These are phyloP conservation scores for Xylariomycetidae sp. DNA, from an alignment of 2,329 filamentous ascomycete species.

Conservation along the genomic window DNA sequence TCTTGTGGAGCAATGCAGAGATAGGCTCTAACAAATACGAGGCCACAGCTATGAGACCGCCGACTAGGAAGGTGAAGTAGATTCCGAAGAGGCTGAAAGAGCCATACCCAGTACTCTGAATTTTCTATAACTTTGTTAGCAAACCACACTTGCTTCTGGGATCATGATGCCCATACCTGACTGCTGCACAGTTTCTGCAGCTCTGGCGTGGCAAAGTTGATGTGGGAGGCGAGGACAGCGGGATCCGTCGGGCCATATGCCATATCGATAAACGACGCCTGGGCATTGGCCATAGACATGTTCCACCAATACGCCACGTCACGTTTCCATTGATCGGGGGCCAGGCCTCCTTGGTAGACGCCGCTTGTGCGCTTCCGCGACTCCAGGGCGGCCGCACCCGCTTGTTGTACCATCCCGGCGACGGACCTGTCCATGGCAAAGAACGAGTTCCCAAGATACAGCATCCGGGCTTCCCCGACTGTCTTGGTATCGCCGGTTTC, in stretches of 20 bases:
- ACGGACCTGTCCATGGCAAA: too few species aligned
- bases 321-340: constrained; percentile 37
- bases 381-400: too few species aligned
- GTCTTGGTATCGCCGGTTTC: too few species aligned
- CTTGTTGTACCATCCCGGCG: too few species aligned
- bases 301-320: constrained; percentile 2
- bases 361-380: too few species aligned
- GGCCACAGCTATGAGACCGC: not conserved
- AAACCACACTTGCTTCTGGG: too few species aligned
- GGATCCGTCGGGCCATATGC: not conserved
- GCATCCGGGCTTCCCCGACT: too few species aligned
- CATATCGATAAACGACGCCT: not conserved
- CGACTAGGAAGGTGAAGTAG: not conserved
- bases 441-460: too few species aligned
- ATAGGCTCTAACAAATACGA: constrained; percentile 2
- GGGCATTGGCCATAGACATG: not conserved
- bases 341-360: too few species aligned
- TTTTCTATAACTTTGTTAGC: not conserved
- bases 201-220: constrained; percentile 1
- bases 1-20: not conserved
- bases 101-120: not conserved
- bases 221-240: not conserved
- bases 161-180: not conserved
- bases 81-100: constrained; percentile 2
- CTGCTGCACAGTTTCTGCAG: not conserved